These are phyloP conservation scores for Linum trigynum DNA, from an alignment of 345 rosid genomes.

Conservation along the genomic window DNA sequence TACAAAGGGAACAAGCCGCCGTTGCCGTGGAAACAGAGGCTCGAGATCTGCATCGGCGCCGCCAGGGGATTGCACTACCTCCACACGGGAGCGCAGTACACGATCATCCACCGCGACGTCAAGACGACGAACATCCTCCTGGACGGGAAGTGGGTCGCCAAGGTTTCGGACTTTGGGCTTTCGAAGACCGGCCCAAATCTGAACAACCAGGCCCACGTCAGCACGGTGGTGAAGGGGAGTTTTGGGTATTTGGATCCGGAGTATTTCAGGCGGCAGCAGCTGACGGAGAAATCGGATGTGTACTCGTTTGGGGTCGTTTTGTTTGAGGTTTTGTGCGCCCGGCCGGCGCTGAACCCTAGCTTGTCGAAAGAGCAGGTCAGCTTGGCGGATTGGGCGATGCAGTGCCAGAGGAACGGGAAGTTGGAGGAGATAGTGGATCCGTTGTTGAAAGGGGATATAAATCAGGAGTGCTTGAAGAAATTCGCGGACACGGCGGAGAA, in stretches of 20 bases:
- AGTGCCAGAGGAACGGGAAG: conserved; percentile 19
- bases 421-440: conserved; percentile 19
- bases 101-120: conserved; percentile 25
- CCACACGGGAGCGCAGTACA: conserved; percentile 23
- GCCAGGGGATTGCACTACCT: conserved; percentile 26
- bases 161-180: conserved; percentile 23
- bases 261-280: conserved; percentile 22
- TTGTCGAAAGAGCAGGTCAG: conserved; percentile 23
- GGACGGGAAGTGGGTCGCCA: conserved; percentile 26
- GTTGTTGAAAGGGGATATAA: conserved; percentile 9
- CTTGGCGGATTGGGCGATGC: conserved; percentile 25
- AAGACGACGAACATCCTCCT: conserved; percentile 26
- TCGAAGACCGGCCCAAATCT: conserved; percentile 20
- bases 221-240: conserved; percentile 27
- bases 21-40: conserved; percentile 19
- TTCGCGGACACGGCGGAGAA: conserved; percentile 23
- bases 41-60: conserved; percentile 19
- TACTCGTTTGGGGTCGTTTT: conserved; percentile 26
- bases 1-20: conserved; percentile 15
- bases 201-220: conserved; percentile 17
- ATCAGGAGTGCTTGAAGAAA: conserved; percentile 15
- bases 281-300: conserved; percentile 23
- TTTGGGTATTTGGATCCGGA: conserved; percentile 26
- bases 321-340: conserved; percentile 19
- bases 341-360: conserved; percentile 22